Conservation (phyloP, 306 rosid genomes). For the Dalbergia cultrata region DNA sequence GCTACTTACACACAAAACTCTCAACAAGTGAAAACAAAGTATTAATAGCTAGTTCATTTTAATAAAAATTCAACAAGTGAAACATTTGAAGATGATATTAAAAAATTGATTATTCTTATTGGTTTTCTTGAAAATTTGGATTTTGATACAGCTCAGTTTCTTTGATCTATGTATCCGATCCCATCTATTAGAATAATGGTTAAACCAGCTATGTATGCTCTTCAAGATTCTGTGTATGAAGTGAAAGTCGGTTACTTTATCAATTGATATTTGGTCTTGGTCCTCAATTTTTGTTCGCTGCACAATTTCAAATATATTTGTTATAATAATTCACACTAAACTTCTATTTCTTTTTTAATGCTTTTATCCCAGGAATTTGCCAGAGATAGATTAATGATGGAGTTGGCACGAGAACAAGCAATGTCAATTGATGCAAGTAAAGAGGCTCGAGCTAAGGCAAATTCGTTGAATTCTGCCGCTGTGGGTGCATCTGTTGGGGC, state of each 20-base stretch:
- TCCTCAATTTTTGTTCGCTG: background rate
- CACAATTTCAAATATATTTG: background rate
- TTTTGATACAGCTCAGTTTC: background rate
- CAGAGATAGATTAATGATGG: constrained; percentile 76
- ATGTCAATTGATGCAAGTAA: constrained; percentile 53
- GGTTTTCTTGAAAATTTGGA: background rate
- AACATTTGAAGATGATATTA: background rate
- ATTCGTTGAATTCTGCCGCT: constrained; percentile 77
- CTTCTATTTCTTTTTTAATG: background rate
- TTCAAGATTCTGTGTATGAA: constrained; percentile 14
- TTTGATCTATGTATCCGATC: background rate
- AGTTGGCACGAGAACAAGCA: constrained; percentile 74
- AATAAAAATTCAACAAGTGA: background rate
- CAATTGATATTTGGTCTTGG: background rate
- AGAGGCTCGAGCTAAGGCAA: constrained; percentile 69
- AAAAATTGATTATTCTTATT: background rate
- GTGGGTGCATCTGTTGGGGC: constrained; percentile 97
- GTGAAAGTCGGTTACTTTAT: background rate
- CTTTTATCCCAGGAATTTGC: constrained; percentile 70
- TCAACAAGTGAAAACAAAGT: background rate
- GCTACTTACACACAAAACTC: background rate
- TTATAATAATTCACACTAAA: background rate
- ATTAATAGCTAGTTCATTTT: background rate
- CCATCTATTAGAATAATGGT: background rate
- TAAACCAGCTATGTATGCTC: constrained; percentile 13